Evolutionary conservation across 108 stramenopile species (phyloP), one percentile per base, ranked within the genome.

Genomic region (Cyclotella cryptica): DNA sequence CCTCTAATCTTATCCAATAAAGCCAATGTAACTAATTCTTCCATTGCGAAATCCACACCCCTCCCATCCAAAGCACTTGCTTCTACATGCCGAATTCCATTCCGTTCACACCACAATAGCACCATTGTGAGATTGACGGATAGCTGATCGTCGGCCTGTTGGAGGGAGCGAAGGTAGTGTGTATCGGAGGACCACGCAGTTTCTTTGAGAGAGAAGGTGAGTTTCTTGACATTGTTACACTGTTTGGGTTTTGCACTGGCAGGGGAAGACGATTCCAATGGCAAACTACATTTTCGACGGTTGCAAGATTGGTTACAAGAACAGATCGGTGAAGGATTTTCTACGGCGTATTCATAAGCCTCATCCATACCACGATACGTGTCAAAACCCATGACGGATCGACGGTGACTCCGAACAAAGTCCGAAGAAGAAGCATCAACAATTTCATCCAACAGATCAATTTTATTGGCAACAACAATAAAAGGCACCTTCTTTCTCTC

Each of bases 381-480:
- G 15, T 75, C n/a, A 59, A 80, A 84, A 39, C 91, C 91, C 88
- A 95, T 81, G 39, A 95, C 88, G 77, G 57, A 80, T 4, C 86
- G 79, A 30, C 59, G 71, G 10, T 58, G 58, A 39, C 59, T 53
- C 26, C 30, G 41, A 26, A 27, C 13, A 59, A 22, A 21, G 14
- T 64, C 46, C 55, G 12, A 39, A 17, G 13, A 45, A 46, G 42
- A 64, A 68, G 15, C 49, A 66, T 15, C 43, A 71, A 54, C 49
- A 70, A 40, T 51, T 35, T 18, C 69, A 60, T 66, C 39, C 43
- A 92, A 60, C 10, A 91, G 69, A 76, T 95, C 94, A 42, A 90
- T 74, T 77, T 95, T 95, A 67, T 88, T 95, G 15, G 84, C 94
- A 19, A 91, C 92, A 54, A 95, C 85, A 40, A 95, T 70, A 57